Base-by-base conservation (phyloP, 768 basidiomycete genomes). In the Cystofilobasidium ferigula region DNA sequence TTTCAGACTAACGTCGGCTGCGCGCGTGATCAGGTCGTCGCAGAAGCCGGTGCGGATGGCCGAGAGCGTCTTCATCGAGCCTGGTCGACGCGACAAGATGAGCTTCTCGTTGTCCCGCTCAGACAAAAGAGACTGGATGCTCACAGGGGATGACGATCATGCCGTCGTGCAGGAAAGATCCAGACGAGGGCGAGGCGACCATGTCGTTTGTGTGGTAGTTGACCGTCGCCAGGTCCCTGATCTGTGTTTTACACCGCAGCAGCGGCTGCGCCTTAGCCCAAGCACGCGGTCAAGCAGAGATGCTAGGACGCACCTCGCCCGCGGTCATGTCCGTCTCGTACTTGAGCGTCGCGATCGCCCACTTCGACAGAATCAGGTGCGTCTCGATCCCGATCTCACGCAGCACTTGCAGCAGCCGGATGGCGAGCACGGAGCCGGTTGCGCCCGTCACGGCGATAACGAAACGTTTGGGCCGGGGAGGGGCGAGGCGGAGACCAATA, bases 301-400 rank as follows among this genome's bases (percentile, higher is more conserved):
- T 6, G 34, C 1, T 16, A n/a, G 9, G 8, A 53, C 30, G 18
- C n/a, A 63, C 62, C 30, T 63, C 48, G 22, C 22, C 10, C 12
- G 62, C 62, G 3, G 62, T 63, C 62, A 53, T 63, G 32, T 63
- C 62, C 28, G 62, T 63, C 34, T 63, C 62, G 62, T 63, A 63
- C 40, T 63, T 63, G 0, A 63, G 51, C 26, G 62, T 63, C 45
- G 62, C 62, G 18, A 63, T 32, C 5, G 62, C 62, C 62, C 62
- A 63, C 28, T 63, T 53, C 24, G 48, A 54, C 38, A 63, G 30
- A 20, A 63, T 63, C 30, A 63, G 40, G 38, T 63, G 62, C 32
- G 62, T 54, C 51, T 63, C 62, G 51, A 63, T 63, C 6, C n/a
- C 62, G 45, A 63, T 14, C 34, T 63, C 62, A 28, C 24, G 28